Base-by-base conservation (phyloP, 805 yeast species). In the Yamadazyma scolyti region DNA sequence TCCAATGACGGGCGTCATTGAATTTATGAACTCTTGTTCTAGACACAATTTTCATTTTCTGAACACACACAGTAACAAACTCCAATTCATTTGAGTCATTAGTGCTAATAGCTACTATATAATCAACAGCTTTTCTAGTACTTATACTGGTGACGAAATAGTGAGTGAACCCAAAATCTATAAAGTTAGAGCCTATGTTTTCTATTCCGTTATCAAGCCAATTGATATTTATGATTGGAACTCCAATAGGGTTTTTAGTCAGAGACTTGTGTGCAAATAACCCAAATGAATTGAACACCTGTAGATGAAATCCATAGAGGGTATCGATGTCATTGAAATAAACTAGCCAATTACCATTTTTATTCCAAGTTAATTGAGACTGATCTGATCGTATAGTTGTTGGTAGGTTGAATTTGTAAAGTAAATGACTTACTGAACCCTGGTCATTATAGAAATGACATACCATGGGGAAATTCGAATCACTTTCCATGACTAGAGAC, bases 321-420 rank as follows among this genome's bases (percentile, higher is more conserved):
- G 31, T 31, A 23, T 49, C 50, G 5, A 23, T 31, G 16, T 34
- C 36, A 31, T 50, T 53, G 28, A 61, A 55, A 22, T 46, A 39
- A 20, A 46, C 36, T 3, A 64, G 36, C 68, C 69, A 65, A 21
- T 44, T 48, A 0, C 68, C 68, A 5, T 54, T 45, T 1, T 37
- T 24, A 1, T 64, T 53, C 71, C 71, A 65, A 13, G 28, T 11
- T 7, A 60, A 28, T 3, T 29, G 22, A 21, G 36, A 34, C 1
- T 53, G 43, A 3, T 39, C 22, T 17, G 52, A 20, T 7, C 45
- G 25, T 14, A 54, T 32, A 2, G 38, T 14, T 22, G 34, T 17
- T 7, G 54, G 46, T 15, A 56, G 33, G 20, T 52, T 40, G 17
- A 43, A 50, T 26, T 42, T 38, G 30, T 46, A 54, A 8, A 44